Evolutionary conservation across 1,139 yeast species (phyloP).

Genomic region (Candida labiduridarum): DNA sequence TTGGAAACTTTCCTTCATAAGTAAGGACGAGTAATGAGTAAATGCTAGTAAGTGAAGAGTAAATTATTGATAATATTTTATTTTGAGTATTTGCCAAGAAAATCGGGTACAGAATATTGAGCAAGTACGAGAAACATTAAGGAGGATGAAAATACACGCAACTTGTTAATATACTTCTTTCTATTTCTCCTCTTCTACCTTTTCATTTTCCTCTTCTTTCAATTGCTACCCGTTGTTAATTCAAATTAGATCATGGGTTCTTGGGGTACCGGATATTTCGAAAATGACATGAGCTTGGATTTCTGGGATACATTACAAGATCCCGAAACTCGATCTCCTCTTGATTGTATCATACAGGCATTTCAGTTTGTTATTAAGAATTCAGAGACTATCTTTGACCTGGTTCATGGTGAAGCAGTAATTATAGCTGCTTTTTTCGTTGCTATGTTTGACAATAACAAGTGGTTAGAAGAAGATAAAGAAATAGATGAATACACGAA

Average conservation of each 20-base stretch:
- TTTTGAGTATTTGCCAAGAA: too few relatives aligned
- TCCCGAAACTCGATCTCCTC: slow-evolving; percentile 7
- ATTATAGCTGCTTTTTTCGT: slow-evolving; percentile 12
- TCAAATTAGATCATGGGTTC: slow-evolving; percentile 13
- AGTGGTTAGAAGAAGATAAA: slow-evolving; percentile 6
- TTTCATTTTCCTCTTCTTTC: too few relatives aligned
- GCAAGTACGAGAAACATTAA: too few relatives aligned
- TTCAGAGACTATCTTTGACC: slow-evolving; percentile 12
- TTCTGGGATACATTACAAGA: slow-evolving; percentile 7
- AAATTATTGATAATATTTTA: too few relatives aligned
- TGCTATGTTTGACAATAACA: slow-evolving; percentile 8
- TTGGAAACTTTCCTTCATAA: slow-evolving; percentile 12
- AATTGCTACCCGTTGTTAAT: neutral
- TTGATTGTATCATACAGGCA: slow-evolving; percentile 9
- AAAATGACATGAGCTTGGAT: slow-evolving; percentile 19
- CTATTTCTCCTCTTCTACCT: neutral
- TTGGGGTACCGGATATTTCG: slow-evolving; percentile 19
- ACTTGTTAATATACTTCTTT: neutral
- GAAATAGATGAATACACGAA: slow-evolving; percentile 4
- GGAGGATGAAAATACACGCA: too few relatives aligned
- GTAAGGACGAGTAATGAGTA: neutral
- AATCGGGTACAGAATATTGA: too few relatives aligned
- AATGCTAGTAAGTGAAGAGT: too few relatives aligned
- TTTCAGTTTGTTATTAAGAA: slow-evolving; percentile 2
- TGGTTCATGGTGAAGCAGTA: slow-evolving; percentile 12